Evolutionary conservation across 176 grass and related monocot species (phyloP).

Genomic region (Oryza rufipogon): DNA sequence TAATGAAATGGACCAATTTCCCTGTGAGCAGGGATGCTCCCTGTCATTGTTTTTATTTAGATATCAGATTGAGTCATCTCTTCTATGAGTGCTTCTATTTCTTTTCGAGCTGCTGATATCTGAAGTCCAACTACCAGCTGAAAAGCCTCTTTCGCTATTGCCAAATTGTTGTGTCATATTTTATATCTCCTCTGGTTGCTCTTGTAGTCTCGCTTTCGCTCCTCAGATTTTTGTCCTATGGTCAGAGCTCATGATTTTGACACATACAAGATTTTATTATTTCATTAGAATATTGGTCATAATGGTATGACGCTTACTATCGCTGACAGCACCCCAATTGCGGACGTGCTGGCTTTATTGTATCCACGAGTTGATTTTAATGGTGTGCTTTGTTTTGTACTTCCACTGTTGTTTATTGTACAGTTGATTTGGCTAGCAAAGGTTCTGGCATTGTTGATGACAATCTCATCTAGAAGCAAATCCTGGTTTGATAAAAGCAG

Average conservation of each 20-base stretch:
- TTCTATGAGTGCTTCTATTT: constrained; percentile 25
- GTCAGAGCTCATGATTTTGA: constrained; percentile 27
- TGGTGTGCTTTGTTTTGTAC: constrained; percentile 32
- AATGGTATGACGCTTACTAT: constrained; percentile 11
- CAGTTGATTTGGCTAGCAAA: constrained; percentile 2
- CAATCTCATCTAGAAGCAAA: constrained; percentile 31
- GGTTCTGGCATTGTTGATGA: constrained; percentile 3
- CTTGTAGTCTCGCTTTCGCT: constrained; percentile 18
- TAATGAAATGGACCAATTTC: neutral
- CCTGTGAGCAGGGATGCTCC: neutral
- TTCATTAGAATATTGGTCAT: constrained; percentile 32
- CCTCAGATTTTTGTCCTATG: constrained; percentile 28
- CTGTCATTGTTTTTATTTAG: constrained; percentile 23
- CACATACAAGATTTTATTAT: constrained; percentile 16
- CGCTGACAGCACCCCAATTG: constrained; percentile 7
- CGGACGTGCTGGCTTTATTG: constrained; percentile 18
- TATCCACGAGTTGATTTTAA: neutral
- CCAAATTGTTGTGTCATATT: constrained; percentile 41
- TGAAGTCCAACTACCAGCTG: constrained; percentile 38
- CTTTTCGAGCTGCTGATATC: constrained; percentile 43
- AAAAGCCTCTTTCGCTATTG: constrained; percentile 19
- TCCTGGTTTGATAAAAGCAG: neutral
- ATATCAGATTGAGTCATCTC: constrained; percentile 13
- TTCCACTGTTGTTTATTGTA: constrained; percentile 11
- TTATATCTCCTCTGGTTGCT: constrained; percentile 48